Conservation (phyloP, 2,329 filamentous ascomycete genomes). For the Neofusicoccum cordaticola region DNA sequence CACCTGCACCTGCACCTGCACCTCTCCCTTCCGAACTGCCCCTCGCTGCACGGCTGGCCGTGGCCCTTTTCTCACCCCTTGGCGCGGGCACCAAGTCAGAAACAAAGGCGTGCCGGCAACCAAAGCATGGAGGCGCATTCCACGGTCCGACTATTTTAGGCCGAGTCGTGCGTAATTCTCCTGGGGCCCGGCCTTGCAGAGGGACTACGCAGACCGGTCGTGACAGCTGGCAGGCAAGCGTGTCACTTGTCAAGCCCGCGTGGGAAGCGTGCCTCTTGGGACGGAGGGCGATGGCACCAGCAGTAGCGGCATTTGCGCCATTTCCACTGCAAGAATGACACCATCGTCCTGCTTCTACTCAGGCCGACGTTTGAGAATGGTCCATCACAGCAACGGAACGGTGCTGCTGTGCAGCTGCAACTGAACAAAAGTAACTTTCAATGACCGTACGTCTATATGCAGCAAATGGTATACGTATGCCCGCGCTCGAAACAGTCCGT, state of each 20-base stretch:
- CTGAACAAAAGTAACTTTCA: neutral
- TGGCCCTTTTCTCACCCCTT: too few species aligned
- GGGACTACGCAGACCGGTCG: neutral
- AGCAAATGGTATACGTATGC: neutral
- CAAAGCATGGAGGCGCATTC: too few species aligned
- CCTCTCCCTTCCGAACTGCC: too few species aligned
- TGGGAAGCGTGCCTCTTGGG: neutral
- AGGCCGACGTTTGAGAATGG: neutral
- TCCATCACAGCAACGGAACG: too few species aligned
- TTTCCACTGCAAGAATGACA: neutral
- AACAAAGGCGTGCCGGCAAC: too few species aligned
- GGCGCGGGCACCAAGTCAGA: too few species aligned
- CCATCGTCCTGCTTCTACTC: too few species aligned
- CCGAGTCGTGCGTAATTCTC: neutral
- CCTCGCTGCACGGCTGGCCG: too few species aligned
- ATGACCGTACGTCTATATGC: neutral
- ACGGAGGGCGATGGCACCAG: neutral
- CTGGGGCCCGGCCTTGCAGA: neutral
- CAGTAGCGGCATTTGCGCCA: neutral
- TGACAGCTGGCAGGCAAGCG: neutral
- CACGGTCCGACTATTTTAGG: too few species aligned
- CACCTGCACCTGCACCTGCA: too few species aligned
- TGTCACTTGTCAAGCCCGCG: neutral
- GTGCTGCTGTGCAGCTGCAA: neutral
- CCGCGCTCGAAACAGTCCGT: neutral